Conservation (phyloP, 2,329 filamentous ascomycete species). For the Neofusicoccum sp. region DNA sequence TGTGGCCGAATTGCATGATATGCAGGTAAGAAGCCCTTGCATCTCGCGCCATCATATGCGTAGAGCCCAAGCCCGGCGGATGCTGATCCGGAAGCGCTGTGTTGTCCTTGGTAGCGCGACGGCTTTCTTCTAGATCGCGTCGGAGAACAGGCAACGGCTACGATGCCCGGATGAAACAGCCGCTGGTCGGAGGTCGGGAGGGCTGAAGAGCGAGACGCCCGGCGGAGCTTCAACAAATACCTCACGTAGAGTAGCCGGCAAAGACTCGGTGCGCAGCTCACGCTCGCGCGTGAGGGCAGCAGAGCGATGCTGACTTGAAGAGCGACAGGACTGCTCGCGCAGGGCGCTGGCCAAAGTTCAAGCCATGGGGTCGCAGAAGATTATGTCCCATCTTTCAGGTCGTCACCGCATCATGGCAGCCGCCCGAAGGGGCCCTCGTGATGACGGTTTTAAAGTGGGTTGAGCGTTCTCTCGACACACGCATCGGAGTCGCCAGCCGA, state of each 20-base stretch:
- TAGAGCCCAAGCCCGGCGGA: neutral
- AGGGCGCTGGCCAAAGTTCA: too few relatives aligned
- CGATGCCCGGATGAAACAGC: neutral
- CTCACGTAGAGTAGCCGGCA: neutral
- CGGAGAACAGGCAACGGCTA: neutral
- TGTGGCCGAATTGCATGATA: slow-evolving; percentile 4
- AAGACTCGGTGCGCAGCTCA: neutral
- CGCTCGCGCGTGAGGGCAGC: neutral
- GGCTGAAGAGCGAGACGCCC: neutral
- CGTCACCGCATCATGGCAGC: slow-evolving; percentile 66
- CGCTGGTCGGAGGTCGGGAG: neutral
- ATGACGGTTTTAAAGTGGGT: slow-evolving; percentile 80
- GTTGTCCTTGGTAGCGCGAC: neutral
- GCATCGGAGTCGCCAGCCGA: slow-evolving; percentile 69
- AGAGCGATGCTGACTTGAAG: neutral
- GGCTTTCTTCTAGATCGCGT: neutral
- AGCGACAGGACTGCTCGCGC: too few relatives aligned
- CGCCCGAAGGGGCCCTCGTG: slow-evolving; percentile 63
- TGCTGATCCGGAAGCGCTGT: neutral
- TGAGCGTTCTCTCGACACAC: slow-evolving; percentile 65
- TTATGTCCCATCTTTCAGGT: slow-evolving; percentile 64
- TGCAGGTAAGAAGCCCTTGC: slow-evolving; percentile 12
- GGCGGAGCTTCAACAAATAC: neutral
- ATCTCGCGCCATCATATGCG: slow-evolving; percentile 7
- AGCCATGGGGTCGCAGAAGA: slow-evolving; percentile 17